Percentiles rank a stretch among this genome's conserved stretches.
phyloP scores from a whole-genome alignment of 179 eudicot species.

The Spergularia azorica region DNA sequence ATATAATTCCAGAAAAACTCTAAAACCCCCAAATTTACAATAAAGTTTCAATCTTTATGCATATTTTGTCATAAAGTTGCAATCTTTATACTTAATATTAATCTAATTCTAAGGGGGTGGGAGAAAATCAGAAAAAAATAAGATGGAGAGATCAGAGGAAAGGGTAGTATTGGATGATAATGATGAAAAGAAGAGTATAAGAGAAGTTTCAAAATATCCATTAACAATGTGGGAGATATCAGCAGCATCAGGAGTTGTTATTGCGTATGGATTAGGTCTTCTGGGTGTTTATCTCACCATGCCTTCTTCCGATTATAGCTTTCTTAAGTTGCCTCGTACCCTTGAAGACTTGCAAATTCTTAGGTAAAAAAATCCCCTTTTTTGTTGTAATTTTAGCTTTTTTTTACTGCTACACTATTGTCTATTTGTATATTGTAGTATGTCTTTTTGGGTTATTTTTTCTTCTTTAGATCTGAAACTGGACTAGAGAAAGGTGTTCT shows the following conservation, averaged over 20 bases:
- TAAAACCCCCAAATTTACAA: neutral
- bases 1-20: constrained; percentile 14
- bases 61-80: constrained; percentile 7
- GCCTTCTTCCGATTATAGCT: constrained; percentile 95
- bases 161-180: constrained; percentile 10
- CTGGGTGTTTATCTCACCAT: constrained; percentile 71
- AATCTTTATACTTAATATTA: neutral
- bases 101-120: neutral
- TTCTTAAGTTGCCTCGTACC: constrained; percentile 81
- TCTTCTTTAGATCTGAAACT: constrained; percentile 23
- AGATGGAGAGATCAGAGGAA: constrained; percentile 37
- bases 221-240: constrained; percentile 68
- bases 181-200: constrained; percentile 22
- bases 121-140: neutral
- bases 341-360: constrained; percentile 80
- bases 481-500: neutral
- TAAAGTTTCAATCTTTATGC: constrained; percentile 16
- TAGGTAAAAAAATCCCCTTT: constrained; percentile 37
- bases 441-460: neutral
- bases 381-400: too few species aligned
- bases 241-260: constrained; percentile 59
- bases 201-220: constrained; percentile 40
- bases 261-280: constrained; percentile 60
- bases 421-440: neutral
- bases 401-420: neutral